Evolutionary conservation across 306 rosid species (phyloP), one percentile per base, ranked within the genome.

Genomic region (Cyclanthera cordifolia): DNA sequence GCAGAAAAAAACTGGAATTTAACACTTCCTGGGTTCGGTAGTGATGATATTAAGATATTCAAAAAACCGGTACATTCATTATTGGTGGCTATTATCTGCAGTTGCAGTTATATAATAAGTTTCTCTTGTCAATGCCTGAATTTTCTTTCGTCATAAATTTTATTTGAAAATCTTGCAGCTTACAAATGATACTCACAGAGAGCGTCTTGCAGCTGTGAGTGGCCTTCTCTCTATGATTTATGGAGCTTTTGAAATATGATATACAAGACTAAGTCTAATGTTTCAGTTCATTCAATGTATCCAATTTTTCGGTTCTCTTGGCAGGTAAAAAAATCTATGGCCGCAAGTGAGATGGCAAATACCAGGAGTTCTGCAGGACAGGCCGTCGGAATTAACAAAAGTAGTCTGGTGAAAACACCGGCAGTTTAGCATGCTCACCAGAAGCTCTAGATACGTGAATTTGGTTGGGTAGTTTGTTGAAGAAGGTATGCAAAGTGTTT

Each of bases 1-100:
- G 6, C 84, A 93, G 97, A 93, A 82, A 90, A 84, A 77, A 82
- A 81, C 76, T 93, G 97, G 99, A 90, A 83, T 76, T 82, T 93
- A 69, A 72, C 90, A 51, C 95, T 93, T 82, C 95, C 96, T 74
- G 97, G 97, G 67, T 93, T 93, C 76, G 88, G 86, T 43, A 85
- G 96, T 28, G 99, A 93, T 68, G 96, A 93, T 77, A 93, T 93
- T 71, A 93, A 93, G 79, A 77, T 86, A 81, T 90, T 72, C 84
- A 86, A 73, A 73, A 93, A 82, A 81, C 95, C 76, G 50, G 99
- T 90, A 73, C 76, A 81, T 73, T 28, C 63, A 21, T 53, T 17
- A 54, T 70, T 51, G 50, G 71, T 68, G 63, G 21, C 78, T 75
- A 16, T 24, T 73, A 68, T 70, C 16, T 74, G 24, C 45, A 21